Evolutionary conservation across 2,329 filamentous ascomycete species (phyloP), one percentile per base, ranked within the genome.

Genomic region (Aspergillus sp.): DNA sequence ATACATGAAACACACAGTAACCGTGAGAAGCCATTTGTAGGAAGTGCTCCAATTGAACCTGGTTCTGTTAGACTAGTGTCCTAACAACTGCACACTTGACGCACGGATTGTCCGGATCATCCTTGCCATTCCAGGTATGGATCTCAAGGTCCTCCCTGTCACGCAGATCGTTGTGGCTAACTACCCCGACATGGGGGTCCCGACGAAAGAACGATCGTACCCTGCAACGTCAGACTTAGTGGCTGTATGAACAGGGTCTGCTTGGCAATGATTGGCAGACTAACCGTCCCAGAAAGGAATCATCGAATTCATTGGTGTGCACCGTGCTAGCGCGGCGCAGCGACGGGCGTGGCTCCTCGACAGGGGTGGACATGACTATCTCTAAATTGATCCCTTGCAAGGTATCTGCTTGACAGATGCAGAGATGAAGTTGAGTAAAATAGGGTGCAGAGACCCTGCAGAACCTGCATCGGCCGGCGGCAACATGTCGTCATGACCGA

Each of bases 1-100:
- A 8, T 62, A 75, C 72, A 81, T 79, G 63, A 78, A 77, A 51
- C 78, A 80, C 3, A 78, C 71, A 3, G 79, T 74, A 8, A 80
- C 59, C 1, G 78, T 79, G 25, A 78, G 66, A 15, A 72, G 65
- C 75, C 78, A 80, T 72, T 80, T 80, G 51, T 78, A 79, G 1
- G 63, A 61, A 0, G 58, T 61, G 19, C 71, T 68, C 75, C 77
- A 81, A 60, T 81, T 80, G 70, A 80, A 80, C 2, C 75, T 76
- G 25, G 1, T 5, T 19, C 11, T 8, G n/a, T 8, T 8, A 30
- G 13, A 39, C 11, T 2, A 11, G 19, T 8, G 11, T 52, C 15
- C 56, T 21, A n/a, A 7, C n/a, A n/a, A 30, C 15, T 5, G 7
- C 21, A 11, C 2, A 17, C 8, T 15, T 3, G 13, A 50, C 66